phyloP scores from a whole-genome alignment of 768 basidiomycete species.

The Calocybe indica region DNA sequence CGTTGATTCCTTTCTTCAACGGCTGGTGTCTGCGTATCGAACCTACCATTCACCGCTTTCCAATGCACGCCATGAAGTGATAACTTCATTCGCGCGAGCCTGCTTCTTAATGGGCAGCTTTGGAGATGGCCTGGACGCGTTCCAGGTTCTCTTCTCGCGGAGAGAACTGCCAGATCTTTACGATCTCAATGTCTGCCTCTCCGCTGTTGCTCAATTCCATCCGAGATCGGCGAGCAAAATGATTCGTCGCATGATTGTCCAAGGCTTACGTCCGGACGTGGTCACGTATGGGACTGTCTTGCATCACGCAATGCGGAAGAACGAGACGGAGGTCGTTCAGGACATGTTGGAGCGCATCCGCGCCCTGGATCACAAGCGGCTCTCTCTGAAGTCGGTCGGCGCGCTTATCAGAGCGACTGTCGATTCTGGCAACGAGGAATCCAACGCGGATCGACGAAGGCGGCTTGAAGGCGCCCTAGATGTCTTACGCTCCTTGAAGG shows the following conservation, averaged over 20 bases:
- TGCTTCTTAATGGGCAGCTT: constrained; percentile 51
- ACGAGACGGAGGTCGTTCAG: constrained; percentile 36
- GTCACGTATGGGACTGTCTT: constrained; percentile 59
- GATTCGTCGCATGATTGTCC: constrained; percentile 43
- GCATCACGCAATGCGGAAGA: constrained; percentile 45
- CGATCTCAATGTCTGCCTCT: constrained; percentile 62
- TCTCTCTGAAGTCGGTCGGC: constrained; percentile 45
- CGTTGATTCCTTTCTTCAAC: constrained; percentile 33
- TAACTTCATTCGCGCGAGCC: constrained; percentile 60
- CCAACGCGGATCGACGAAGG: no score
- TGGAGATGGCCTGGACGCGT: constrained; percentile 37
- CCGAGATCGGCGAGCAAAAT: constrained; percentile 40
- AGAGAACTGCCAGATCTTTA: constrained; percentile 51
- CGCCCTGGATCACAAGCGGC: constrained; percentile 21
- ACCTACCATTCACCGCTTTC: constrained; percentile 38
- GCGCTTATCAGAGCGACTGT: constrained; percentile 40
- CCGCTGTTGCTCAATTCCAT: constrained; percentile 42
- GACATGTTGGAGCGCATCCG: constrained; percentile 35
- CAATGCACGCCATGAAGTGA: constrained; percentile 37
- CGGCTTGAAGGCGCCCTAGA: no score
- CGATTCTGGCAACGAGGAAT: constrained; percentile 13
- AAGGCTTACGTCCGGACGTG: constrained; percentile 44
- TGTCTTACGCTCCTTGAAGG: no score
- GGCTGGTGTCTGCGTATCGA: constrained; percentile 39
- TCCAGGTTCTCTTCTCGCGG: constrained; percentile 41